Evolutionary conservation across 75 land plant genomes (phyloP).

Genomic region (Pseudotsuga menziesii): DNA sequence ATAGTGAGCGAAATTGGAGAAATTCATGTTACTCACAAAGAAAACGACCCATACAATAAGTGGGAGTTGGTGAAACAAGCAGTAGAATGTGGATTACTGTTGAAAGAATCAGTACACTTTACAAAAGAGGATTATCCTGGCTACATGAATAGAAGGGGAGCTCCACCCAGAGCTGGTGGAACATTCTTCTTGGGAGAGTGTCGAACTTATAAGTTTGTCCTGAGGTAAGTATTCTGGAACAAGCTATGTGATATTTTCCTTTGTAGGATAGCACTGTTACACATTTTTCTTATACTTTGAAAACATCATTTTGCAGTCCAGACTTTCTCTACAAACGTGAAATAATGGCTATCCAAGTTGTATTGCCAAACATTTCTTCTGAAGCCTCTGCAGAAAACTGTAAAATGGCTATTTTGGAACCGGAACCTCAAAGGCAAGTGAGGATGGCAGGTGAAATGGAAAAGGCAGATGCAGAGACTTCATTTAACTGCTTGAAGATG

Average conservation of each 20-base stretch:
- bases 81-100: constrained; percentile 20
- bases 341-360: background rate
- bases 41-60: constrained; percentile 23
- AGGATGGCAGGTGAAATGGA: no score
- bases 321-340: background rate
- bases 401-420: no score
- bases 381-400: background rate
- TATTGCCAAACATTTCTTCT: background rate
- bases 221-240: background rate
- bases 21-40: constrained; percentile 35
- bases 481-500: no score
- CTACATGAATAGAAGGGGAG: constrained; percentile 38
- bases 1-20: constrained; percentile 23
- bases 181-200: constrained; percentile 27
- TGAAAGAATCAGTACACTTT: constrained; percentile 20
- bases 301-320: background rate
- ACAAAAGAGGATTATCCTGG: constrained; percentile 33
- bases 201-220: constrained; percentile 27
- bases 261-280: background rate
- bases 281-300: background rate
- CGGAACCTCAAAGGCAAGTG: no score
- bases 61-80: constrained; percentile 36
- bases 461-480: no score
- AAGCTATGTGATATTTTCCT: background rate
- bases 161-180: constrained; percentile 12